Evolutionary conservation across 768 basidiomycete genomes (phyloP), one percentile per base, ranked within the genome.

Genomic region (Calvatia gigantea): DNA sequence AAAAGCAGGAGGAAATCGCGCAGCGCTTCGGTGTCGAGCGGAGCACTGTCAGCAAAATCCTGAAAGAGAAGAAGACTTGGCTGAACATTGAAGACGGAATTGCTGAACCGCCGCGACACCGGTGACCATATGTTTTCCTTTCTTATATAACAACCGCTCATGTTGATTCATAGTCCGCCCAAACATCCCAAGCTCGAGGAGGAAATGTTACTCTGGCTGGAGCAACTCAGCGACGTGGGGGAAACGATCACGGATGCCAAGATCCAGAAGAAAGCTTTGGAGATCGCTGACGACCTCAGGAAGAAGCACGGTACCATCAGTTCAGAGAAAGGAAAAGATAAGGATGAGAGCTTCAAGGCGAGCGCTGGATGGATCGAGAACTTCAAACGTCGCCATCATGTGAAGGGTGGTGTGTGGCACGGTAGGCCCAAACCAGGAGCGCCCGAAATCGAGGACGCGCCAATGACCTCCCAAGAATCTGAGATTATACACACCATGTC

Each of bases 41-140:
- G 50, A 94, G 91, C 72, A 95, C 93, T n/a, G 87, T 95, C 69
- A 90, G 88, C 71, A 94, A 95, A 73, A 94, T 93, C 59, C 77
- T 94, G 61, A 94, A 94, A 69, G 74, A 87, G 64, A 91, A 89
- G 70, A 76, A 78, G n/a, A 82, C 84, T 60, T 95, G 91, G 92
- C 73, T 94, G 65, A 84, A 79, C 60, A 77, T 88, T 37, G 76
- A 79, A 12, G 79, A 79, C 53, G 79, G 84, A 63, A 80, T 81
- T 56, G 77, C 75, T 56, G 73, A 81, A 58, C 78, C 49, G 75
- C 83, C 56, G 78, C 85, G n/a, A 88, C 82, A 88, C 65, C 79
- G 89, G 89, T 87, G 67, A 63, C 67, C 57, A 31, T 39, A 43
- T 31, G 25, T 7, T 44, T 41, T 37, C 35, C 45, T 25, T 58